These are phyloP conservation scores for Tetracentron sinense DNA, from an alignment of 164 flowering plant species.

Conservation along the genomic window DNA sequence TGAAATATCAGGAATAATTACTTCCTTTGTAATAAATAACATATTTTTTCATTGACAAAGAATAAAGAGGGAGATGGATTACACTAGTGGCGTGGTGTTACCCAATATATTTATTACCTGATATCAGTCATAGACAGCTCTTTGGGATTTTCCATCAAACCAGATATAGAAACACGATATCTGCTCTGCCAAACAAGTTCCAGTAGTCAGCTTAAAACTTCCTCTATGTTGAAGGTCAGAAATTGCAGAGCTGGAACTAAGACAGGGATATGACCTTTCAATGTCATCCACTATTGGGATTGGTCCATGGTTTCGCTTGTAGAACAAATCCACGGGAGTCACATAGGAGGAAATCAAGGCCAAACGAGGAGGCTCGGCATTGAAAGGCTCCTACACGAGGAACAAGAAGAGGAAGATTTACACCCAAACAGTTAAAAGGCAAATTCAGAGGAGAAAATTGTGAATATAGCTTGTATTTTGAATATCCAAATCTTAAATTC, in stretches of 20 bases:
- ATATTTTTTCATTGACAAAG: background rate
- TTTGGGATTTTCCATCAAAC: constrained; percentile 54
- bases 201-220: constrained; percentile 16
- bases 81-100: no score
- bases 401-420: background rate
- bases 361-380: constrained; percentile 89
- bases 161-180: constrained; percentile 55
- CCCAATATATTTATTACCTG: no score
- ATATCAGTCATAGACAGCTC: constrained; percentile 74
- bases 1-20: background rate
- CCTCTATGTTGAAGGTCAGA: background rate
- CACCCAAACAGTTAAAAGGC: background rate
- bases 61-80: background rate
- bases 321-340: constrained; percentile 91
- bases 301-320: constrained; percentile 98
- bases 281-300: constrained; percentile 87
- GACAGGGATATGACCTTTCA: constrained; percentile 45
- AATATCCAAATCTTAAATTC: no score
- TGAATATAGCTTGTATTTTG: no score
- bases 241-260: background rate
- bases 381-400: constrained; percentile 78
- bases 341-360: constrained; percentile 74
- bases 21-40: background rate
- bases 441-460: no score
- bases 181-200: constrained; percentile 35